phyloP scores from a whole-genome alignment of 495 filamentous ascomycete species.

The Pyronema domesticum region DNA sequence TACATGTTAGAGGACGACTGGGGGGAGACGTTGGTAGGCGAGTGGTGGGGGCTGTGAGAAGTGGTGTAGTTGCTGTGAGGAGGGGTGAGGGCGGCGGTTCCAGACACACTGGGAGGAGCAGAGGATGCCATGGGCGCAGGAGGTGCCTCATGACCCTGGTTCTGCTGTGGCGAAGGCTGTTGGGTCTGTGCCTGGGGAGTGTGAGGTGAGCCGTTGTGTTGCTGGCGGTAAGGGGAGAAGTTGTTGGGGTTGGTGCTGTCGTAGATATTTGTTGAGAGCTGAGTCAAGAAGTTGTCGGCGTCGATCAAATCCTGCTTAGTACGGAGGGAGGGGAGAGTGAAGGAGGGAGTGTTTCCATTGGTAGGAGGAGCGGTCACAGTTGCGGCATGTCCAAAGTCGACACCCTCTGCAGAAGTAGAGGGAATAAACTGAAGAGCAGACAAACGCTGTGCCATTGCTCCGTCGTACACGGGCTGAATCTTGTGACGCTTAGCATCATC shows the following conservation, averaged over 20 bases:
- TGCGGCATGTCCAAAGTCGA: slow-evolving; percentile 18
- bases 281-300: slow-evolving; percentile 82
- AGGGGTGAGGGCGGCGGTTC: slow-evolving; percentile 68
- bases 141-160: slow-evolving; percentile 36
- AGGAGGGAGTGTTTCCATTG: slow-evolving; percentile 32
- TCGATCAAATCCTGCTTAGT: slow-evolving; percentile 85
- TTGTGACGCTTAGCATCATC: slow-evolving; percentile 74
- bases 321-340: slow-evolving; percentile 62
- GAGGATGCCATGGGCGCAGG: slow-evolving; percentile 41
- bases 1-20: slow-evolving; percentile 48
- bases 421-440: slow-evolving; percentile 20
- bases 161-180: slow-evolving; percentile 18
- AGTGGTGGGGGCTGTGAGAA: slow-evolving; percentile 55
- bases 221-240: slow-evolving; percentile 38
- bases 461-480: slow-evolving; percentile 53
- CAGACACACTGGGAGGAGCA: slow-evolving; percentile 32
- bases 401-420: slow-evolving; percentile 19
- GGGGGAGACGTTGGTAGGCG: slow-evolving; percentile 48
- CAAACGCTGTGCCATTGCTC: slow-evolving; percentile 23
- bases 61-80: slow-evolving; percentile 71
- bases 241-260: slow-evolving; percentile 35
- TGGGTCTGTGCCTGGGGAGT: slow-evolving; percentile 10
- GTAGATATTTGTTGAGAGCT: slow-evolving; percentile 87
- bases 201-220: slow-evolving; percentile 49
- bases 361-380: slow-evolving; percentile 18